Evolutionary conservation across 1,284 basidiomycete species (phyloP), one percentile per base, ranked within the genome.

Genomic region (Leccinum fallax): DNA sequence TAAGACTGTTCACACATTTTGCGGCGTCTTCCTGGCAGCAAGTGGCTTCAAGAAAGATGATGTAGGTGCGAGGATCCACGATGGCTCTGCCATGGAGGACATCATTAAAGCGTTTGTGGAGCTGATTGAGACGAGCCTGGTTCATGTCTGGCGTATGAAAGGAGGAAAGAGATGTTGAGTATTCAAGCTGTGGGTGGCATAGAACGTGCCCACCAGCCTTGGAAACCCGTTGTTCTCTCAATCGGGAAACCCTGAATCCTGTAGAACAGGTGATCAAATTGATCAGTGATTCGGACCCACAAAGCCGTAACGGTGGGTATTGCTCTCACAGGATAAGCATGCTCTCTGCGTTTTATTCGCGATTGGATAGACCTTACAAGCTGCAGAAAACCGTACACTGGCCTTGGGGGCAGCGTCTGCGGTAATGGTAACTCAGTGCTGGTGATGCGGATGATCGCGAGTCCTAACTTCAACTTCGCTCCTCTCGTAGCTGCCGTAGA

Each of bases 1-100:
- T 71, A 9, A 88, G 70, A 57, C 70, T 79, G 62, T 75, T 70
- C 21, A 85, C 65, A 61, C 80, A 83, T 1, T 73, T 66, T 4
- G 75, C 71, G 0, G 76, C 71, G 62, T 85, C 80, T 13, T 71
- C 65, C 58, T 83, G 80, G 9, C 62, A 63, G 65, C 74, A 80
- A 13, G 84, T 70, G 2, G 80, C 82, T 66, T 88, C 82, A 5
- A 88, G 72, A 63, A 85, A 87, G 26, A 64, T 68, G 30, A 57
- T 61, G 34, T 16, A 62, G 38, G 32, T 59, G 7, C 60, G 63
- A 54, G 66, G 59, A 16, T 69, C 67, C 4, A 70, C 9, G 2
- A 43, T 0, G 7, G 66, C 65, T 53, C 60, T 74, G 43, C 71
- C 75, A 9, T 60, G 43, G 0, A 75, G 32, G 28, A 75, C 53